Evolutionary conservation across 2,329 filamentous ascomycete genomes (phyloP), one percentile per base, ranked within the genome.

Genomic region (Ophiocordyceps camponoti-floridani): DNA sequence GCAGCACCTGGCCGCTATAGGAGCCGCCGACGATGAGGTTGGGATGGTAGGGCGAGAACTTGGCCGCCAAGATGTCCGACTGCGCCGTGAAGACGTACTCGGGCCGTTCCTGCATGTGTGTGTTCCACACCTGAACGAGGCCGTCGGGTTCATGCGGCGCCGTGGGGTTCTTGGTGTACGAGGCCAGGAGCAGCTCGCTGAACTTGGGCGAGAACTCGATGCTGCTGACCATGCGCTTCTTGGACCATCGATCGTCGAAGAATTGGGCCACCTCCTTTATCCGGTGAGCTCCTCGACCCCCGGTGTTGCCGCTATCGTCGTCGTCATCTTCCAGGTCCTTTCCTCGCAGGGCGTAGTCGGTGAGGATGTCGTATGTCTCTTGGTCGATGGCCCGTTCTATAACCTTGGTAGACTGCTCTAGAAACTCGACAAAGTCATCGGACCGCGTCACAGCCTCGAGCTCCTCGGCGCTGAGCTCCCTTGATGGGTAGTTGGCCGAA

Each of bases 31-130:
- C 79, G 55, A 98, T 93, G 45, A 98, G 72, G 53, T 94, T 95
- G 4, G 89, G 89, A 60, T 98, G 91, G 58, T 95, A 95, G 0
- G 91, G 91, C n/a, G 91, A 96, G 64, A 98, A 98, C 52, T 91
- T 93, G 50, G 91, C 91, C 0, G 88, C 84, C 13, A 98, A 73
- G 44, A 98, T 86, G 62, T 98, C 91, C 41, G 88, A 95, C 48
- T 93, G 89, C 10, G 89, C 88, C 55, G 94, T 88, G 61, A 98
- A 95, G 47, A 94, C 81, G 62, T 94, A 96, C 68, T 98, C 91
- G 1, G 91, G 87, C 28, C 91, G 79, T 53, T 91, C 85, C 54
- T 93, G 88, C 60, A 96, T 80, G 61, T 96, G 88, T 56, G 87
- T 73, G 58, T 95, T 98, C 93, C 93, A 98, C 31, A 98, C 82